phyloP scores from a whole-genome alignment of 129 eudicot genomes.

The Chrysanthemum seticuspe region DNA sequence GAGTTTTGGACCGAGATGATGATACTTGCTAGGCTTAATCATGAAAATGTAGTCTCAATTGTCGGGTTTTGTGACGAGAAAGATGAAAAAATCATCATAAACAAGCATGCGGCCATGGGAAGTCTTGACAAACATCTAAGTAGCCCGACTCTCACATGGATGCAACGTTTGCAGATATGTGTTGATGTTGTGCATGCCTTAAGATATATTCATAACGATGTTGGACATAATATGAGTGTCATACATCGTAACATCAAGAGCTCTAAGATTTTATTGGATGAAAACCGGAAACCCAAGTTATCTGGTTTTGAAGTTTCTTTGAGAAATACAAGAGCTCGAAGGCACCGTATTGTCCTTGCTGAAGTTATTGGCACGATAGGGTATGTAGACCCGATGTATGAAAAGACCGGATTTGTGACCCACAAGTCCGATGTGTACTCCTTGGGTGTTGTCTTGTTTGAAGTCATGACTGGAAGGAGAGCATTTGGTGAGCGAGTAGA shows the following conservation, averaged over 20 bases:
- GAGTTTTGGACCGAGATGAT: slow-evolving; percentile 6
- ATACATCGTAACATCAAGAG: slow-evolving; percentile 12
- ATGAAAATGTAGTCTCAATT: slow-evolving; percentile 2
- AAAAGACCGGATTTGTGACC: background rate
- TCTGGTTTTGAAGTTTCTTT: background rate
- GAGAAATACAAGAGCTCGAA: background rate
- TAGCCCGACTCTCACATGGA: background rate
- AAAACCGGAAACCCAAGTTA: slow-evolving; percentile 4
- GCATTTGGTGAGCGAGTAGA: background rate
- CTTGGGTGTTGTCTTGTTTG: slow-evolving; percentile 4
- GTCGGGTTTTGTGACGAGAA: slow-evolving; percentile 1
- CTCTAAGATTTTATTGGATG: slow-evolving; percentile 1
- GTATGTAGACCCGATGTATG: background rate
- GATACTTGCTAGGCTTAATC: background rate
- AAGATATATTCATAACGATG: background rate
- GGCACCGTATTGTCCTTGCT: background rate
- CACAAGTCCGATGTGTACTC: background rate
- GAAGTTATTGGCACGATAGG: slow-evolving; percentile 1
- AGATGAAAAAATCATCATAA: background rate
- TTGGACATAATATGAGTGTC: background rate
- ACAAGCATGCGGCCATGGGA: background rate
- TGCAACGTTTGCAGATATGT: slow-evolving; percentile 15
- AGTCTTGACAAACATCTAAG: background rate
- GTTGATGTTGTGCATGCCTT: background rate
- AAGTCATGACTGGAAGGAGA: background rate